phyloP scores from a whole-genome alignment of 164 flowering plant species.

The Saururus chinensis region DNA sequence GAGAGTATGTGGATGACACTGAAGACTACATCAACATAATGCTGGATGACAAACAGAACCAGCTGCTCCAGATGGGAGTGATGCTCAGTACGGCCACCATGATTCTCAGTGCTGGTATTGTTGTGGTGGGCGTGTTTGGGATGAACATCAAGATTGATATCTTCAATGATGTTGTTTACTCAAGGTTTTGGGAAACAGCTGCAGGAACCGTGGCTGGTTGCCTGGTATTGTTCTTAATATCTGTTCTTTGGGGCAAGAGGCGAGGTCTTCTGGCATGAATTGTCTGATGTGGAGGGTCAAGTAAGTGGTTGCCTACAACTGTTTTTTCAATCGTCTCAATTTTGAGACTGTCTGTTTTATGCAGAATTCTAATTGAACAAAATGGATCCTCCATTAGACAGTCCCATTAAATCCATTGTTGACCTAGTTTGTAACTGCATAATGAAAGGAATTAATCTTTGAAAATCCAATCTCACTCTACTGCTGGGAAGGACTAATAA shows the following conservation, averaged over 20 bases:
- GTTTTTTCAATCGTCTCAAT: too few species aligned
- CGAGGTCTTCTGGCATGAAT: constrained; percentile 21
- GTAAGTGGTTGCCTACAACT: too few species aligned
- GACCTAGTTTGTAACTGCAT: too few species aligned
- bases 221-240: constrained; percentile 22
- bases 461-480: too few species aligned
- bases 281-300: too few species aligned
- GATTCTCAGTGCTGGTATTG: constrained; percentile 24
- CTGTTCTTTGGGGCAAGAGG: constrained; percentile 34
- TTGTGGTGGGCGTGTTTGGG: constrained; percentile 27
- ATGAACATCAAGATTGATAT: constrained; percentile 27
- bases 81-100: constrained; percentile 28
- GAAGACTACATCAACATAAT: constrained; percentile 41
- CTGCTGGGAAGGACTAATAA: too few species aligned
- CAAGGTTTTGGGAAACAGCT: constrained; percentile 28
- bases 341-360: too few species aligned
- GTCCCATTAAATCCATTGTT: too few species aligned
- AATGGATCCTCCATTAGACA: too few species aligned
- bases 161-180: constrained; percentile 6
- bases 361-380: too few species aligned
- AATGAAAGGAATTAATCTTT: too few species aligned
- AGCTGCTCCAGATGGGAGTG: constrained; percentile 42
- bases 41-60: constrained; percentile 45
- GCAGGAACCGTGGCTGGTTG: constrained; percentile 31
- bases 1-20: constrained; percentile 38